Evolutionary conservation across 306 rosid genomes (phyloP).

Genomic region (Dicorynia guianensis): DNA sequence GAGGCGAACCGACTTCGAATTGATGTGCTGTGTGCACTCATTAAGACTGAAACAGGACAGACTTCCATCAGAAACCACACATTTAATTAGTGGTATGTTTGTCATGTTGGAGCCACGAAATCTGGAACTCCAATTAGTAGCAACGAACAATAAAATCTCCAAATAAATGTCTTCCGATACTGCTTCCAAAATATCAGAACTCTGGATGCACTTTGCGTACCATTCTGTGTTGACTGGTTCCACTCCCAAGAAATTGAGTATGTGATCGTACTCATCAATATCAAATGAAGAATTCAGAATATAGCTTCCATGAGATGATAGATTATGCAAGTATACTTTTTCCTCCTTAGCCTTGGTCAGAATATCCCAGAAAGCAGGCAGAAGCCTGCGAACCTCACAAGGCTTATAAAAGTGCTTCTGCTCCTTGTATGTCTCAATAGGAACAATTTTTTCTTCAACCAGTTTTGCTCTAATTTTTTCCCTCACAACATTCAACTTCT

Average conservation of each 20-base stretch:
- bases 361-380: slow-evolving; percentile 67
- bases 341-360: slow-evolving; percentile 48
- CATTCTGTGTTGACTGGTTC: slow-evolving; percentile 54
- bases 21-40: background rate
- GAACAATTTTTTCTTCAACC: slow-evolving; percentile 57
- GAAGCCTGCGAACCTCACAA: slow-evolving; percentile 60
- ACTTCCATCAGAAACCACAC: slow-evolving; percentile 49
- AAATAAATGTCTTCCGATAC: slow-evolving; percentile 63
- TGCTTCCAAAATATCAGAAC: slow-evolving; percentile 57
- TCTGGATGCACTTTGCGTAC: slow-evolving; percentile 77
- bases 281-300: slow-evolving; percentile 67
- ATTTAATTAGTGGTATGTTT: slow-evolving; percentile 55
- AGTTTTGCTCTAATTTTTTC: slow-evolving; percentile 54
- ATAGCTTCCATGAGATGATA: slow-evolving; percentile 62
- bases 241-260: slow-evolving; percentile 61
- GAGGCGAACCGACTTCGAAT: slow-evolving; percentile 38
- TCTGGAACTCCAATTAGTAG: slow-evolving; percentile 48
- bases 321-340: slow-evolving; percentile 50
- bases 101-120: slow-evolving; percentile 43
- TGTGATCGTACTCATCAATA: slow-evolving; percentile 41
- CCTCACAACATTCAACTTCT: slow-evolving; percentile 57
- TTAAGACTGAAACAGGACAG: slow-evolving; percentile 49
- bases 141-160: slow-evolving; percentile 59
- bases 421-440: slow-evolving; percentile 55
- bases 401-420: slow-evolving; percentile 75